phyloP scores from a whole-genome alignment of 495 filamentous ascomycete genomes.

The Aspergillus bertholletiae region DNA sequence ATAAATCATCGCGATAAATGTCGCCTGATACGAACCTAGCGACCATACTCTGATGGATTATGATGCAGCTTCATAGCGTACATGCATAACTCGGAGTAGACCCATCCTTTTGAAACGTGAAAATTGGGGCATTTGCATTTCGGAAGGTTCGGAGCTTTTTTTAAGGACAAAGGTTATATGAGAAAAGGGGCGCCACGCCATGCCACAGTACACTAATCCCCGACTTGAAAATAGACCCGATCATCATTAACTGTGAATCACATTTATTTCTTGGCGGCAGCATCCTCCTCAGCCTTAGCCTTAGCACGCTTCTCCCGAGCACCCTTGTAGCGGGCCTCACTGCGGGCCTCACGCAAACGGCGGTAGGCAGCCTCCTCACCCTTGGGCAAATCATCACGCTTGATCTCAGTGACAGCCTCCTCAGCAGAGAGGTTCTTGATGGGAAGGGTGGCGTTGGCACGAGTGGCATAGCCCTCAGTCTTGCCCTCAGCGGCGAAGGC shows the following conservation, averaged over 20 bases:
- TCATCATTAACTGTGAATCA: slow-evolving; percentile 47
- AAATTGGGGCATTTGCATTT: slow-evolving; percentile 43
- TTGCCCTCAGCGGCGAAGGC: slow-evolving; percentile 46
- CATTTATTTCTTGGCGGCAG: slow-evolving; percentile 86
- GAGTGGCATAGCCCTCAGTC: slow-evolving; percentile 51
- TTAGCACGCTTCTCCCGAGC: slow-evolving; percentile 88
- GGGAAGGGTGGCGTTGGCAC: slow-evolving; percentile 58
- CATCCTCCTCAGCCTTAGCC: slow-evolving; percentile 88
- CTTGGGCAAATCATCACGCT: slow-evolving; percentile 73
- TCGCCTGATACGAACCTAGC: not conserved
- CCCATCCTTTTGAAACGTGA: slow-evolving; percentile 10
- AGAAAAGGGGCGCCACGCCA: slow-evolving; percentile 38
- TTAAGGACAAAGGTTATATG: slow-evolving; percentile 35
- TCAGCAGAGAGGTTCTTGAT: slow-evolving; percentile 61
- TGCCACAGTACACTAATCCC: slow-evolving; percentile 43
- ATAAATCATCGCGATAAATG: not conserved
- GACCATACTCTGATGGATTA: not conserved
- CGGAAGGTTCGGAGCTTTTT: slow-evolving; percentile 42
- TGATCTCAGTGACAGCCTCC: slow-evolving; percentile 69
- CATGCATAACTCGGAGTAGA: not conserved
- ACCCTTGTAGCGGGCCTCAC: slow-evolving; percentile 76
- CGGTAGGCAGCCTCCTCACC: slow-evolving; percentile 79
- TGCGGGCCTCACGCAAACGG: slow-evolving; percentile 79
- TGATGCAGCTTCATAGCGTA: not conserved
- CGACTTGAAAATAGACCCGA: slow-evolving; percentile 43